These are phyloP conservation scores for Nepenthes mirabilis DNA, from an alignment of 148 eudicot genomes.

Conservation along the genomic window DNA sequence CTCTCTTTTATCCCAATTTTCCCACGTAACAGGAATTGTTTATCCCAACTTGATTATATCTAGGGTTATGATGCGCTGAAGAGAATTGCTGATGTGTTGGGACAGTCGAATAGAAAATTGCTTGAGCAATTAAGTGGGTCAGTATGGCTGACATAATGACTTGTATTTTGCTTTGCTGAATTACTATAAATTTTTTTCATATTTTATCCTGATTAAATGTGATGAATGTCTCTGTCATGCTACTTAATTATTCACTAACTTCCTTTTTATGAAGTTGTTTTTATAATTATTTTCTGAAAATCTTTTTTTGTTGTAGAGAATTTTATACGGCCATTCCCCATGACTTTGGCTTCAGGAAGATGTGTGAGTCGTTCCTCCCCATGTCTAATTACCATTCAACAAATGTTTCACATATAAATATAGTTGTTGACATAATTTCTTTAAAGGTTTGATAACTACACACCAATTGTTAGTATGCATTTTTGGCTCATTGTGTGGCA, in stretches of 20 bases:
- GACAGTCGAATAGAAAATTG: constrained; percentile 36
- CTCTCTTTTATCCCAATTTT: not conserved
- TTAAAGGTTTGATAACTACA: no score
- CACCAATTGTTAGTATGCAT: not conserved
- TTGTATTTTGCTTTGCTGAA: not conserved
- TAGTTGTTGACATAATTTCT: no score
- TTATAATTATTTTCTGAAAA: not conserved
- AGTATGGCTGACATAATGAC: constrained; percentile 5
- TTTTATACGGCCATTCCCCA: constrained; percentile 91
- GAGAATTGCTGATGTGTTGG: constrained; percentile 78
- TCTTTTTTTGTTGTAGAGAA: constrained; percentile 50
- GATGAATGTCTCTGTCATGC: no score
- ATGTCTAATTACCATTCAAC: not conserved
- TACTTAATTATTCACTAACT: no score
- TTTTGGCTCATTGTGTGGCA: not conserved
- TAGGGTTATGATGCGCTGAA: constrained; percentile 94
- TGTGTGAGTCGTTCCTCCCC: constrained; percentile 52
- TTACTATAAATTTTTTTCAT: not conserved
- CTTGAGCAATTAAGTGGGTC: constrained; percentile 95
- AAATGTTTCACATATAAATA: not conserved
- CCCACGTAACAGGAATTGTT: not conserved
- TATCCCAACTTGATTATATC: constrained; percentile 7
- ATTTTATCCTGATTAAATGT: not conserved
- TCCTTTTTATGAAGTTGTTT: no score
- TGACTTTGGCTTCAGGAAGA: constrained; percentile 92